Conservation (phyloP, 176 grass and related monocot species). For the Canna indica region DNA sequence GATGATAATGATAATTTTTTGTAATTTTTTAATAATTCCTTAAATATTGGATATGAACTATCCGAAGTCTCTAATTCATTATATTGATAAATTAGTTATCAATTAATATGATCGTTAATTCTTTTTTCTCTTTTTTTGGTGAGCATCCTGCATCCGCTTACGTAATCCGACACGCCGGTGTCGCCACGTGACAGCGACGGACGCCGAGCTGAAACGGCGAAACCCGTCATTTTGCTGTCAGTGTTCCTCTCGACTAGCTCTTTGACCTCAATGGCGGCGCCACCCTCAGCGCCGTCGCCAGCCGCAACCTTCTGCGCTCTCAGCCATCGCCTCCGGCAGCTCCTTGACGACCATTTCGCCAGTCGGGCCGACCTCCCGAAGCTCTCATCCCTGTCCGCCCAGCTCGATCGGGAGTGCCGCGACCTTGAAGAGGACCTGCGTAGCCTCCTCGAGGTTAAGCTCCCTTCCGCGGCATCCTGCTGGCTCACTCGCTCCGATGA, state of each 20-base stretch:
- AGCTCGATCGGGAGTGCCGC: constrained; percentile 43
- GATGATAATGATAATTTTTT: too few species aligned
- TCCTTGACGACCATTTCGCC: constrained; percentile 43
- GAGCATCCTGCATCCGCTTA: too few species aligned
- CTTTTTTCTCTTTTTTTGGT: too few species aligned
- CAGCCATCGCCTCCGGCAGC: constrained; percentile 22
- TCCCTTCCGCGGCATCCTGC: constrained; percentile 21
- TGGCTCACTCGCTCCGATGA: constrained; percentile 40
- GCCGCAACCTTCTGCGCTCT: background rate
- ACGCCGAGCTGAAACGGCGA: background rate
- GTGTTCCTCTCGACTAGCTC: background rate
- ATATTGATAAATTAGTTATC: too few species aligned
- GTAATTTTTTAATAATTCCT: too few species aligned
- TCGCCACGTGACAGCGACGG: background rate
- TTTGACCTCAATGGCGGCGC: background rate
- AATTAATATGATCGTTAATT: too few species aligned
- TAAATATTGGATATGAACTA: too few species aligned
- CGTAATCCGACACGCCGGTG: background rate
- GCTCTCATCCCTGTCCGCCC: constrained; percentile 36
- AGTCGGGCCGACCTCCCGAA: constrained; percentile 27
- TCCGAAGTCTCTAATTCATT: too few species aligned
- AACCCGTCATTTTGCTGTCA: background rate
- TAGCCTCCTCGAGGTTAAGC: constrained; percentile 28
- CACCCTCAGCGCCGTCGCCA: constrained; percentile 3
- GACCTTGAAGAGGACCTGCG: constrained; percentile 34